A percentile compares a stretch with the other conserved stretches of the same genome.
These are phyloP conservation scores for Aspergillus persii DNA, from an alignment of 2,329 filamentous ascomycete species.

Conservation along the genomic window DNA sequence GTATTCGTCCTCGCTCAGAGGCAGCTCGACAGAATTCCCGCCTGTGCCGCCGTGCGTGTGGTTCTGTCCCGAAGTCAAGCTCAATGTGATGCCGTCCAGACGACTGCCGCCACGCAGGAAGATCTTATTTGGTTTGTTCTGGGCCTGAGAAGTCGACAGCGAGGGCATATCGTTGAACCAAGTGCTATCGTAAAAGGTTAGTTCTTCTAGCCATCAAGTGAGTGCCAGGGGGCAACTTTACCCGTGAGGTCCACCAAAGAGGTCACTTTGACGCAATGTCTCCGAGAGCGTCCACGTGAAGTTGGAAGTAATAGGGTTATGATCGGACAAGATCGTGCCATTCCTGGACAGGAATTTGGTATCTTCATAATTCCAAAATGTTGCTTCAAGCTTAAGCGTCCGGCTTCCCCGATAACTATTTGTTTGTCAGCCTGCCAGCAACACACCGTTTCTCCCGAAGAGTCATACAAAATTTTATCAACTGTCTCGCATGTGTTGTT, in stretches of 20 bases:
- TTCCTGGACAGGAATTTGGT: conserved; percentile 56
- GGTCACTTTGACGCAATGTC: conserved; percentile 45
- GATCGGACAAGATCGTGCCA: conserved; percentile 60
- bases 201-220: too few species aligned
- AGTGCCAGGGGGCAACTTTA: not conserved
- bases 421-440: not conserved
- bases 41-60: conserved; percentile 56
- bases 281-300: conserved; percentile 44
- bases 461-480: conserved; percentile 58
- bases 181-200: conserved; percentile 12
- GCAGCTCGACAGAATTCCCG: conserved; percentile 45
- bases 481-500: conserved; percentile 61
- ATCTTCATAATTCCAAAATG: conserved; percentile 50
- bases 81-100: conserved; percentile 52
- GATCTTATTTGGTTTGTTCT: conserved; percentile 26
- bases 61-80: conserved; percentile 48
- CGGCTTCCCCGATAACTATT: conserved; percentile 28
- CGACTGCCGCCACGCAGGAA: conserved; percentile 47
- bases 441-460: conserved; percentile 4
- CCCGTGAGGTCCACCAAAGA: conserved; percentile 29
- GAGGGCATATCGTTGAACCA: conserved; percentile 58
- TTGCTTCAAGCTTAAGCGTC: conserved; percentile 53
- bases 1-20: conserved; percentile 48
- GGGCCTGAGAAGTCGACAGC: conserved; percentile 36
- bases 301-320: conserved; percentile 55